Evolutionary conservation across 106 monocot genomes (phyloP), one percentile per base, ranked within the genome.

Genomic region (Dendrobium nobile): DNA sequence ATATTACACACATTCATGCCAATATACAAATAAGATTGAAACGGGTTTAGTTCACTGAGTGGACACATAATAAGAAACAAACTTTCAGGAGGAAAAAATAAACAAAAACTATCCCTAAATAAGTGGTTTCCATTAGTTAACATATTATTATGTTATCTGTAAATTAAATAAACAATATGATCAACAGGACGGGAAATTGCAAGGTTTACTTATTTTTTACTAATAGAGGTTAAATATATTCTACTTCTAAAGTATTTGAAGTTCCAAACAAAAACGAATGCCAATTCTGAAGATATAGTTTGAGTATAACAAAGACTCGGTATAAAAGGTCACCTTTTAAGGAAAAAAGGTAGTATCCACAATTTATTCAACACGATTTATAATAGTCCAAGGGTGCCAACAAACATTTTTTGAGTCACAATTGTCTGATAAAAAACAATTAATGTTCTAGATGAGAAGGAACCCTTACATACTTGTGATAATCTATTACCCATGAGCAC

Each of bases 401-500:
- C 4, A 42, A 73, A 73, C 73, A 73, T 41, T 73, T 73, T 73
- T 73, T 73, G 20, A 40, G 11, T 73, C 17, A 13, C 8, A 44
- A 74, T 3, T 74, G 37, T 43, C 43, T 20, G 6, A 74, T 44
- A 2, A 43, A 74, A 74, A 70, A 42, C 1, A 42, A 41, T 42
- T 74, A 20, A 5, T 74, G 28, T 40, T 72, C 33, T 16, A 74
- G 51, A 76, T 76, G 19, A 41, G 48, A 47, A 76, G 48, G 40
- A 26, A 51, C 48, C 48, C 11, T 9, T 2, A 51, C 45, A 67
- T 67, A 94, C 97, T 92, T 98, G 97, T 22, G 98, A 95, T 86
- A 99, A 87, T 81, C 82, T 93, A 78, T 93, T 93, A 0, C 91
- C 87, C 95, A 99, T 88, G 56, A 99, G 93, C 41, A 99, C 99